Evolutionary conservation across 345 rosid genomes (phyloP).

Genomic region (Syzygium aqueum): DNA sequence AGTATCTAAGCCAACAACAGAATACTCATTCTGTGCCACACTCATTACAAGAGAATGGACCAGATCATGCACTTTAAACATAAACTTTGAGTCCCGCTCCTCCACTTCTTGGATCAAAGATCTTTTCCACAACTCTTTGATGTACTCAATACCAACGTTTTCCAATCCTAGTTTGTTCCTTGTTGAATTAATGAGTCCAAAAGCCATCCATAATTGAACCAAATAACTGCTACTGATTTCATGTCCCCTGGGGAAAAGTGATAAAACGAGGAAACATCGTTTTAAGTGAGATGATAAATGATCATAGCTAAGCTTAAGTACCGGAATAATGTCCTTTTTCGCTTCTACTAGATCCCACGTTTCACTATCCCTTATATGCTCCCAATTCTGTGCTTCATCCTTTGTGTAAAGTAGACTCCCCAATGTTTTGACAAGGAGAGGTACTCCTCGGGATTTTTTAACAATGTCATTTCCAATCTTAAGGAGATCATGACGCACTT

Average conservation of each 20-base stretch:
- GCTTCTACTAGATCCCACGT: neutral
- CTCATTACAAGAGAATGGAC: neutral
- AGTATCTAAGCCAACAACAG: neutral
- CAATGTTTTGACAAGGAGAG: neutral
- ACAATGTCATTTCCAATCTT: neutral
- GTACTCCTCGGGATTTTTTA: neutral
- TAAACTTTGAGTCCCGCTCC: neutral
- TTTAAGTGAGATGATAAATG: neutral
- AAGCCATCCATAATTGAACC: neutral
- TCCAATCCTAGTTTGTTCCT: too few species aligned
- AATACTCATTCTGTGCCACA: neutral
- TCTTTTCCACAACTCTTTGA: neutral
- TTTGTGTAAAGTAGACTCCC: neutral
- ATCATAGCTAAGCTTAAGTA: neutral
- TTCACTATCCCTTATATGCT: neutral
- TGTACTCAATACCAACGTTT: neutral
- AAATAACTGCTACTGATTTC: too few species aligned
- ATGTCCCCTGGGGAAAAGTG: neutral
- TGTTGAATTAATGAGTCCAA: neutral
- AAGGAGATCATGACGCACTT: neutral
- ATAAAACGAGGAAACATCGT: neutral
- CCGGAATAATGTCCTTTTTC: neutral
- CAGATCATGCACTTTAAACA: neutral
- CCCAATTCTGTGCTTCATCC: fast-evolving
- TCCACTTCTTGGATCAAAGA: neutral